Evolutionary conservation across 2,329 filamentous ascomycete species (phyloP).

Genomic region (Venturia asperata): DNA sequence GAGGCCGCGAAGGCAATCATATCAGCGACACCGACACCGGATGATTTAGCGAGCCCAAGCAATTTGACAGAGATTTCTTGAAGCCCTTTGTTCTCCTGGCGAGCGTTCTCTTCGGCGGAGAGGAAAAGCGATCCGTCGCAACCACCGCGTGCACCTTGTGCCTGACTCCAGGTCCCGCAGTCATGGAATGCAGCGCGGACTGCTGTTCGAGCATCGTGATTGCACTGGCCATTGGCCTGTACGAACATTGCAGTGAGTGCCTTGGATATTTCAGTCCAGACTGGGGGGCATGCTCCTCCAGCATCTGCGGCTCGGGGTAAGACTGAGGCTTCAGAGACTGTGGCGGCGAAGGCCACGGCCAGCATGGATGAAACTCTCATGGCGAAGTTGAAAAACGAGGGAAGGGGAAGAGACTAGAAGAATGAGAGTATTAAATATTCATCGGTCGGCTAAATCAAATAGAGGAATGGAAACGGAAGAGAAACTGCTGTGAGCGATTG

Average conservation of each 20-base stretch:
- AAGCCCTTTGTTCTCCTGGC: slow-evolving; percentile 41
- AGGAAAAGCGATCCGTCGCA: slow-evolving; percentile 39
- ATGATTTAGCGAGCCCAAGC: slow-evolving; percentile 34
- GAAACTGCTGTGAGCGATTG: slow-evolving; percentile 11
- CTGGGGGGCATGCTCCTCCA: slow-evolving; percentile 25
- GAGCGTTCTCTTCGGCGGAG: slow-evolving; percentile 29
- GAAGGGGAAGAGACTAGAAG: neutral
- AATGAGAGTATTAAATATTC: neutral
- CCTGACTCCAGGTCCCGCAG: slow-evolving; percentile 17
- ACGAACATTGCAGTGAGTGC: slow-evolving; percentile 27
- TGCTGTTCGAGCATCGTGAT: slow-evolving; percentile 28
- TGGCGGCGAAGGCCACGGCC: slow-evolving; percentile 3
- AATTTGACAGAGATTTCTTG: slow-evolving; percentile 36
- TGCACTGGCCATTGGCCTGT: slow-evolving; percentile 27
- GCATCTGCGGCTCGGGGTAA: slow-evolving; percentile 8
- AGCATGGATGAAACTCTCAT: slow-evolving; percentile 10
- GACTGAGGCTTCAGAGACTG: slow-evolving; percentile 7
- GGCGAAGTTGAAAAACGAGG: neutral
- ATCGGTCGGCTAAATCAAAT: neutral
- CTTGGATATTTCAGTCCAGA: slow-evolving; percentile 28
- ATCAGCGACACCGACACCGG: slow-evolving; percentile 46
- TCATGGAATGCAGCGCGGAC: slow-evolving; percentile 33
- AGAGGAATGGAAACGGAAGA: slow-evolving; percentile 2
- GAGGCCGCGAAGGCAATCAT: slow-evolving; percentile 46
- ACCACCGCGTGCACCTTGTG: slow-evolving; percentile 27